phyloP scores from a whole-genome alignment of 495 filamentous ascomycete species.

The Podospora pseudocomata region DNA sequence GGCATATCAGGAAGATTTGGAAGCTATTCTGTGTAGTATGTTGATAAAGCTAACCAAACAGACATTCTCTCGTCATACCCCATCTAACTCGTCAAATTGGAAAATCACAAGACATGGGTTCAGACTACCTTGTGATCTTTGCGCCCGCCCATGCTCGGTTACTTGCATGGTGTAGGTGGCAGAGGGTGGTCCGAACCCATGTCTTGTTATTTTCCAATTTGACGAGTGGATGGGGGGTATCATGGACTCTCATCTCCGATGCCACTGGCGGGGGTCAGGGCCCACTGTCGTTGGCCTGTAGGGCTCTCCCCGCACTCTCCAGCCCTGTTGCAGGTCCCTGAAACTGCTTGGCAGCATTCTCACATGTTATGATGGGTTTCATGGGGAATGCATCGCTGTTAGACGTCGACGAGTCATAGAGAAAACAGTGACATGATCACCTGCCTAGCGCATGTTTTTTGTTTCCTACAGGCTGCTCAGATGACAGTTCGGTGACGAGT shows the following conservation, averaged over 20 bases:
- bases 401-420: not conserved
- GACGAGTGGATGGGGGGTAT: too few species aligned
- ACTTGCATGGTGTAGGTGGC: too few species aligned
- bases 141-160: too few species aligned
- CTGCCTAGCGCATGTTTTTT: not conserved
- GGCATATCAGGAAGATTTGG: not conserved
- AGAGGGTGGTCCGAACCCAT: too few species aligned
- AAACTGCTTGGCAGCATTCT: not conserved
- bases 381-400: not conserved
- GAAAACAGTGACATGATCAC: not conserved
- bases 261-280: not conserved
- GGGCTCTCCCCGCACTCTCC: not conserved
- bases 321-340: not conserved
- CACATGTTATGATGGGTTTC: not conserved
- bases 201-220: too few species aligned
- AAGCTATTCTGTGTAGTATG: not conserved
- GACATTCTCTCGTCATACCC: not conserved
- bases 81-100: too few species aligned
- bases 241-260: not conserved
- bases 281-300: not conserved
- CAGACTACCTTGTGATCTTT: too few species aligned
- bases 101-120: too few species aligned
- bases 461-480: not conserved
- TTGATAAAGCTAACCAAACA: not conserved
- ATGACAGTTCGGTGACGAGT: not conserved